Base-by-base conservation (phyloP, 2,329 filamentous ascomycete genomes). In the Fusarium ambrosium region DNA sequence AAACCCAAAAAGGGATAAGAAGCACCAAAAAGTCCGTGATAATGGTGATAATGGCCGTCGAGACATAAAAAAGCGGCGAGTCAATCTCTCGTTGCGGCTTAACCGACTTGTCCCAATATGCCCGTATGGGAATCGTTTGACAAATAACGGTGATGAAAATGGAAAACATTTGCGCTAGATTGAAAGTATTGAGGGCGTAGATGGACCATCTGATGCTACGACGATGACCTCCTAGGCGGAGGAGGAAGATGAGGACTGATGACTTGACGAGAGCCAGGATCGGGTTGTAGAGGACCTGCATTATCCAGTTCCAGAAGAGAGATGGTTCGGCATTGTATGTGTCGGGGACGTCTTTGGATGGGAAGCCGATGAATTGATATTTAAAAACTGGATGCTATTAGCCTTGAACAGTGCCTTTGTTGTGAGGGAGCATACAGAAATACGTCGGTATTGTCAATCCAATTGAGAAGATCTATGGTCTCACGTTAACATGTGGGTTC, bases 181-280 rank as follows among this genome's bases (percentile, higher is more conserved):
- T 80, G 18, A 80, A 73, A 0, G 79, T 59, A 62, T 85, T 86
- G 65, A 85, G 68, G n/a, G 70, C 67, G 75, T 83, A 78, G 61
- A 84, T 67, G 22, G 64, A 34, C 70, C 70, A 78, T 48, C 62
- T 69, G 4, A 77, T 77, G 10, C 69, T 71, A 34, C 80, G 77
- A 2, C 78, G 24, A 71, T 80, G 32, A 61, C 75, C 84, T 77
- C 39, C 82, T 77, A 59, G 82, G 1, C 84, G 84, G 20, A 85
- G 79, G n/a, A 87, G 80, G 68, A 87, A 86, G n/a, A 87, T 70
- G 5, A 87, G 80, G 20, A 86, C 79, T 0, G 86, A 87, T 2
- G 82, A 81, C 74, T 87, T 87, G 66, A 86, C 82, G 11, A 87
- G 79, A 5, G 84, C 84, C 3, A 87, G 74, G 53, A 87, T 84